Evolutionary conservation across 352 stramenopile genomes (phyloP).

Genomic region (Phytopythium delawarense): DNA sequence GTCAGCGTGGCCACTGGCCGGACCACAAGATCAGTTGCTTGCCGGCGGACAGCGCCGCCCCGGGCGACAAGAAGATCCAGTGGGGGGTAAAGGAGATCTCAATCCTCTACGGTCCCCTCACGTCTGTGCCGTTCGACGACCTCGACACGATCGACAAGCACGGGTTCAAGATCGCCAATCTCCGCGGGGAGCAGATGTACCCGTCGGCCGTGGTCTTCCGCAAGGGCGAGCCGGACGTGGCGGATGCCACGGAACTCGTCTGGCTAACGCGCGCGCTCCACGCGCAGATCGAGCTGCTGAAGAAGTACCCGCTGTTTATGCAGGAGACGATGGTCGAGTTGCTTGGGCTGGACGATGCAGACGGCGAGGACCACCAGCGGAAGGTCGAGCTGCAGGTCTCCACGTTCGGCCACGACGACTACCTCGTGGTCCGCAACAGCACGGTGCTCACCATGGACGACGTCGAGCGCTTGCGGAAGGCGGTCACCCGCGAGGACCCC

Average conservation of each 20-base stretch:
- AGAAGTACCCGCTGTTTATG: constrained; percentile 71
- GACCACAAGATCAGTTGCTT: constrained; percentile 83
- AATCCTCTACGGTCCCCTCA: constrained; percentile 65
- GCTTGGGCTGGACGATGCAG: constrained; percentile 46
- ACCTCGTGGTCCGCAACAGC: constrained; percentile 75
- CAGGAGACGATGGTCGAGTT: constrained; percentile 58
- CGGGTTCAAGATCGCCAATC: constrained; percentile 35
- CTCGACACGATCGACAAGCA: constrained; percentile 68
- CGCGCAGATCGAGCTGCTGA: constrained; percentile 58
- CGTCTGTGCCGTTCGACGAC: constrained; percentile 77
- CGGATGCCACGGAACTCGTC: constrained; percentile 55
- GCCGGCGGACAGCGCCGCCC: constrained; percentile 21
- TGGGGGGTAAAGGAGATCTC: constrained; percentile 84
- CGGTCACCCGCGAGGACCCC: constrained; percentile 14
- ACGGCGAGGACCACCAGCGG: constrained; percentile 23
- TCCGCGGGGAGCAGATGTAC: constrained; percentile 48
- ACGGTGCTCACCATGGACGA: constrained; percentile 76
- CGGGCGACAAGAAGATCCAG: constrained; percentile 42
- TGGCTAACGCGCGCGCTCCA: constrained; percentile 68
- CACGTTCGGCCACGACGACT: constrained; percentile 54
- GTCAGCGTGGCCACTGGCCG: constrained; percentile 77
- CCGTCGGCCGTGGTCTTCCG: constrained; percentile 70
- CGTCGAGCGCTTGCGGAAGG: constrained; percentile 55
- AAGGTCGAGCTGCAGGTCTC: constrained; percentile 61
- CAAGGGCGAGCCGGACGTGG: constrained; percentile 59